Base-by-base conservation (phyloP, 1,284 basidiomycete genomes). In the Tetrapyrgos nigripes region DNA sequence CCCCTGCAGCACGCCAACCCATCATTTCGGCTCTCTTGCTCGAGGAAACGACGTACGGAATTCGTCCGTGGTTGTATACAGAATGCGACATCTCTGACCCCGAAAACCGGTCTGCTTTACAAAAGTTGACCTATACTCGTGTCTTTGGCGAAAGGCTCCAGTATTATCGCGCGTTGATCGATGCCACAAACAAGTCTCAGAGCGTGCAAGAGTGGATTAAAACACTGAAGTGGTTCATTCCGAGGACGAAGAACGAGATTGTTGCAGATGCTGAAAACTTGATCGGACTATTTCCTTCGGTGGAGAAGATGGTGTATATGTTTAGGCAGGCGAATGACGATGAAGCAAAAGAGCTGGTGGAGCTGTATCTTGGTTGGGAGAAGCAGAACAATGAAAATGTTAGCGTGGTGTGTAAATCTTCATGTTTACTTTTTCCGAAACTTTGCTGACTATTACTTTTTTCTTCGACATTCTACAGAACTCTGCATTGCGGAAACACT, bases 181-280 rank as follows among this genome's bases (percentile, higher is more conserved):
- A 26, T n/a, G 57, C 60, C 3, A 63, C 62, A n/a, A 17, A 19
- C 31, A 50, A 52, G 24, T 51, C 56, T 3, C 24, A 51, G 24
- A 58, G 56, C 46, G 47, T 60, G 17, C 50, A 31, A 27, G 62
- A 58, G 43, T 63, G 47, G 28, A 59, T 63, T 26, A 43, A 43
- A 14, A 63, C 62, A 17, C 58, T 63, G 54, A 59, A 59, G 35
- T 63, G 58, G 37, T 55, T 63, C 29, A 60, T 63, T 43, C 57
- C 62, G 6, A 59, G 62, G 49, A 63, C 58, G 44, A 61, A 57
- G 59, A 63, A 61, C 54, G 62, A 63, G 59, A 63, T 61, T 51
- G 50, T 37, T 46, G 57, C 57, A 3, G 62, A 63, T 43, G 59
- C 59, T 47, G 40, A 43, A 29, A 24, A 51, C 33, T 21, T 63